Evolutionary conservation across 1,284 basidiomycete species (phyloP).

Genomic region (Naganishia albida): DNA sequence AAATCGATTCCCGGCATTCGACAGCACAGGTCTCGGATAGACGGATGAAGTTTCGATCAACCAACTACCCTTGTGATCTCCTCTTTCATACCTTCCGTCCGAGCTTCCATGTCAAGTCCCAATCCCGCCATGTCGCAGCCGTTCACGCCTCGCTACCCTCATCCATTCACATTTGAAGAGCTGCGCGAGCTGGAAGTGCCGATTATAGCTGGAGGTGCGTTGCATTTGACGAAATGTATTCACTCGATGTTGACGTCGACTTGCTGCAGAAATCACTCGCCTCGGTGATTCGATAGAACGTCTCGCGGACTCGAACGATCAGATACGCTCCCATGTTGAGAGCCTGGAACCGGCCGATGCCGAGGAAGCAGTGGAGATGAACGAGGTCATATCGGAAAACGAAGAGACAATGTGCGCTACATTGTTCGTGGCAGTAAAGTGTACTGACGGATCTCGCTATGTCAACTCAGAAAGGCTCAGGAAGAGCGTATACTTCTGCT

Average conservation of each 20-base stretch:
- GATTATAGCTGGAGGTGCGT: constrained; percentile 27
- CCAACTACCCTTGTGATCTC: too few species aligned
- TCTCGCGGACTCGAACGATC: constrained; percentile 10
- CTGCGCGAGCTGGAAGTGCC: constrained; percentile 21
- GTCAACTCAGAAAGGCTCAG: constrained; percentile 16
- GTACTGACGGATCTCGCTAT: neutral
- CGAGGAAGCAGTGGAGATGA: constrained; percentile 20
- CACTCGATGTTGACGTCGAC: neutral
- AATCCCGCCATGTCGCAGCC: constrained; percentile 2
- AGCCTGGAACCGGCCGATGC: constrained; percentile 12
- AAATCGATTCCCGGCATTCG: too few species aligned
- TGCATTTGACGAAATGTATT: neutral
- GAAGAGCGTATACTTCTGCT: constrained; percentile 29
- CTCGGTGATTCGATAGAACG: constrained; percentile 12
- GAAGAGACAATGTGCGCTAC: constrained; percentile 21
- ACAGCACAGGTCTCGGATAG: too few species aligned
- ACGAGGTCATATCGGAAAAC: constrained; percentile 24
- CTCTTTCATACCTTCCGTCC: neutral
- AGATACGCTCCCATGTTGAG: constrained; percentile 7
- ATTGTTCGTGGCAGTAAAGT: neutral
- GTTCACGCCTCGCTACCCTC: constrained; percentile 12
- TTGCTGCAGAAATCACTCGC: constrained; percentile 14
- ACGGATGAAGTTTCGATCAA: too few species aligned
- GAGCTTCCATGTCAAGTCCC: neutral
- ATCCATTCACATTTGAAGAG: constrained; percentile 27